Evolutionary conservation across 805 yeast genomes (phyloP).

Genomic region (Teunomyces atbi): DNA sequence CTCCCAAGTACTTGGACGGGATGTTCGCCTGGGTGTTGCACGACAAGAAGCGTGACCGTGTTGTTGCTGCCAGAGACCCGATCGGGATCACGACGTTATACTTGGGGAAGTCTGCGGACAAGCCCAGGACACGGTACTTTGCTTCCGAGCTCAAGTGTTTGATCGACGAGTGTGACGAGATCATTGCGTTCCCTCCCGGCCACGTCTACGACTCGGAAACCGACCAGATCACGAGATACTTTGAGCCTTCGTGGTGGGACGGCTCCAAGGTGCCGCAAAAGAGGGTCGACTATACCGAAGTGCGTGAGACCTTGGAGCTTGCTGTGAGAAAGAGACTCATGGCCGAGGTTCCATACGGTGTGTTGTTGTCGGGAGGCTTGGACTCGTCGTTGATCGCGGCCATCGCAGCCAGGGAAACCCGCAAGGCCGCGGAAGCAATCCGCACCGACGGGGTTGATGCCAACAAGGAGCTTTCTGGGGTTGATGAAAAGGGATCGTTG

Average conservation of each 20-base stretch:
- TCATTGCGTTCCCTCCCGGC: conserved; percentile 97
- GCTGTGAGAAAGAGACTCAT: conserved; percentile 98
- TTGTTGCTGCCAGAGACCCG: conserved; percentile 97
- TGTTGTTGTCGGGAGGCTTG: conserved; percentile 92
- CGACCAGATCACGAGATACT: conserved; percentile 83
- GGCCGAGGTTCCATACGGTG: conserved; percentile 99
- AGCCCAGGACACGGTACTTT: conserved; percentile 78
- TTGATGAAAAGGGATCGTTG: conserved; percentile 84
- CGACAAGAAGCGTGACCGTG: conserved; percentile 80
- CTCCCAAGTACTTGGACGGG: conserved; percentile 93
- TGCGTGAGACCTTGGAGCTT: conserved; percentile 82
- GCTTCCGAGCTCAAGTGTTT: conserved; percentile 95
- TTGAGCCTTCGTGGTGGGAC: conserved; percentile 94
- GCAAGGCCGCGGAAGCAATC: conserved; percentile 49
- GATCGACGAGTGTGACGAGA: conserved; percentile 90
- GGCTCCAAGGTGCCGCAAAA: conserved; percentile 69
- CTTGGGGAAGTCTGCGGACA: conserved; percentile 77
- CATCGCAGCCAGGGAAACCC: conserved; percentile 95
- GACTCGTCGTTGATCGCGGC: conserved; percentile 96
- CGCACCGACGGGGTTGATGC: conserved; percentile 55
- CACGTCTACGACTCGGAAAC: conserved; percentile 92
- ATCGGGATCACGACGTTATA: conserved; percentile 95
- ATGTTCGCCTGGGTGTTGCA: conserved; percentile 96
- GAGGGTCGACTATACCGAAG: conserved; percentile 66
- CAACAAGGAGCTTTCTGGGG: conserved; percentile 78